Evolutionary conservation across 179 eudicot species (phyloP), one percentile per base, ranked within the genome.

Genomic region (Corrigiola litoralis): DNA sequence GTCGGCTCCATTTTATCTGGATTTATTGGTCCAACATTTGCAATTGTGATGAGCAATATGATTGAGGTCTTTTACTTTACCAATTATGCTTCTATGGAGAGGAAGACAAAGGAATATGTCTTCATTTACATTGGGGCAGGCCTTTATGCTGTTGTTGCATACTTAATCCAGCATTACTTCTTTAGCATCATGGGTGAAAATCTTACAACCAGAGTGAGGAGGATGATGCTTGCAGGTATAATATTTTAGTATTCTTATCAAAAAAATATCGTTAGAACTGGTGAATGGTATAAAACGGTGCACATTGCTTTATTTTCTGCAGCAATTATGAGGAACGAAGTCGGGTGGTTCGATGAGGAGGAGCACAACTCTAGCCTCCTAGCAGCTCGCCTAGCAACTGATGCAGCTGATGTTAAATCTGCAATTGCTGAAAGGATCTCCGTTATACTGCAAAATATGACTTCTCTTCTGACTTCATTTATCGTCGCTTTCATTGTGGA

Each of bases 111-210:
- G 79, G 99, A 91, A 66, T 95, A 83, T 31, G 97, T 95, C 14
- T 95, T 95, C 70, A 88, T 95, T 6, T 95, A 95, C 75, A 88
- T 95, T 29, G 99, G 99, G 24, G 96, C 94, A 7, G 99, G 99
- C 37, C 75, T 95, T 37, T 95, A 95, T 28, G 99, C 99, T 2
- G 99, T 95, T 1, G 87, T 85, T 21, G 96, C 99, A 16, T 95
- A 95, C 66, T 76, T 95, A 76, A 90, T 95, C 59, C 99, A 95
- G 67, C 99, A 95, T 77, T 95, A 95, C 71, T 95, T 95, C 88
- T 95, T 95, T 65, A 91, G 99, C 61, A 95, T 95, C 54, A 95
- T 95, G 99, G 99, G 99, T 11, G 99, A 95, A 84, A 95, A 95
- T 61, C 92, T 95, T 34, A 95, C 99, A 5, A 95, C 97, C 12